These are phyloP conservation scores for Zychaea mexicana DNA, from an alignment of 371 early-diverging fungal genomes.

Conservation along the genomic window DNA sequence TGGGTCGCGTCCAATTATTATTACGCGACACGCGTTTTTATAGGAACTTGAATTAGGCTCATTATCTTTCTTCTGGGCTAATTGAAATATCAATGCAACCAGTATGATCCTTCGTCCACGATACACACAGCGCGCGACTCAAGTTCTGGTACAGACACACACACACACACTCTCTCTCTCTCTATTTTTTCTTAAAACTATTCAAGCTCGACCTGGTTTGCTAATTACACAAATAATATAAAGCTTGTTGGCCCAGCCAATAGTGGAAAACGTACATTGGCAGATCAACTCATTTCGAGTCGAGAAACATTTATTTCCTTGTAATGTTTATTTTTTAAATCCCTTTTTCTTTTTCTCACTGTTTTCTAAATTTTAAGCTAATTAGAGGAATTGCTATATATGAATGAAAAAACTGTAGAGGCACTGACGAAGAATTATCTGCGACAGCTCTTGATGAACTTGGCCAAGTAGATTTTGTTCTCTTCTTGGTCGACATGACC, in stretches of 20 bases:
- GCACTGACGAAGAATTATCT: conserved; percentile 19
- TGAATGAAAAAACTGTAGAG: too few relatives aligned
- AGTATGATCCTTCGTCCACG: conserved; percentile 30
- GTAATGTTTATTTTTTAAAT: conserved; percentile 17
- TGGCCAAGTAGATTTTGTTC: conserved; percentile 22
- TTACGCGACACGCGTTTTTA: too few relatives aligned
- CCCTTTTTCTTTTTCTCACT: too few relatives aligned
- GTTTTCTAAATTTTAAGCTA: not conserved
- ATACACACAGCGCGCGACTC: conserved; percentile 32
- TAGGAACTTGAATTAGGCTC: too few relatives aligned
- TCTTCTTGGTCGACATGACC: conserved; percentile 38
- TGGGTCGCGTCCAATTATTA: too few relatives aligned
- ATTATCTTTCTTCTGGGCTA: too few relatives aligned
- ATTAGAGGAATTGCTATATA: too few relatives aligned
- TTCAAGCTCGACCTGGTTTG: not conserved
- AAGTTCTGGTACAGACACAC: conserved; percentile 33
- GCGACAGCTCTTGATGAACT: conserved; percentile 3
- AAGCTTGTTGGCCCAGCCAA: conserved; percentile 36
- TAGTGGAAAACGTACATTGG: conserved; percentile 37
- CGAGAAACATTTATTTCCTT: conserved; percentile 28
- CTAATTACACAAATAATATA: not conserved
- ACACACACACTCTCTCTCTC: not conserved
- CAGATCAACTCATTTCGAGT: conserved; percentile 25
- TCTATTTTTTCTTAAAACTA: not conserved
- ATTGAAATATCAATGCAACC: too few relatives aligned